A percentile compares a stretch with the other conserved stretches of the same genome.
phyloP scores from a whole-genome alignment of 2,329 filamentous ascomycete genomes.

The Aspergillus sp. region DNA sequence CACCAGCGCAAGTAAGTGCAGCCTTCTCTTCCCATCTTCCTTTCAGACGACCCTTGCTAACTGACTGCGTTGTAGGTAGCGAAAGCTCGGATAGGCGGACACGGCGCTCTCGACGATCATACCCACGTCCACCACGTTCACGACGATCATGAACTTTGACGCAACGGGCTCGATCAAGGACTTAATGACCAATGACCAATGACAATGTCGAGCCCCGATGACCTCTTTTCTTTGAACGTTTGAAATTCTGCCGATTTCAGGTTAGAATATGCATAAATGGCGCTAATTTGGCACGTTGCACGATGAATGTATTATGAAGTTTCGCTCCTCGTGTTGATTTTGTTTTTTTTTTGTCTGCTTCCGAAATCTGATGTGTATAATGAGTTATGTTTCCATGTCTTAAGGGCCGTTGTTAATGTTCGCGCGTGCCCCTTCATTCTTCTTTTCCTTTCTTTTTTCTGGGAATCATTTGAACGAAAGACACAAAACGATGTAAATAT shows the following conservation, averaged over 20 bases:
- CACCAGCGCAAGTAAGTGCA: slow-evolving; percentile 42
- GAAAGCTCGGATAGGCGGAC: slow-evolving; percentile 45
- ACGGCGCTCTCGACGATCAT: slow-evolving; percentile 27
- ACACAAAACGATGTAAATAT: slow-evolving; percentile 25
- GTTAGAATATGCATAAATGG: slow-evolving; percentile 1
- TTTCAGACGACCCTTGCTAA: slow-evolving; percentile 6
- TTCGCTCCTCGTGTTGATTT: neutral
- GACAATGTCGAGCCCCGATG: neutral
- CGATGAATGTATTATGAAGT: neutral
- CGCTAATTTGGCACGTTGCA: neutral
- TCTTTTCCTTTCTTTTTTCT: neutral
- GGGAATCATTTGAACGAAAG: slow-evolving; percentile 10
- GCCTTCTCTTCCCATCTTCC: neutral
- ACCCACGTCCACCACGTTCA: slow-evolving; percentile 30
- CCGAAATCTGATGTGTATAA: slow-evolving; percentile 9
- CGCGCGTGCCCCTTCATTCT: neutral
- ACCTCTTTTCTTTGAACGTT: neutral
- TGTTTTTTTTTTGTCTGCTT: slow-evolving; percentile 6
- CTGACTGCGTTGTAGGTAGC: slow-evolving; percentile 36
- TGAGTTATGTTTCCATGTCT: slow-evolving; percentile 16
- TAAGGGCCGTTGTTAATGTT: slow-evolving; percentile 7
- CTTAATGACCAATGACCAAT: neutral
- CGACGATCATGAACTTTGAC: slow-evolving; percentile 22
- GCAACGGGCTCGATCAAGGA: slow-evolving; percentile 2
- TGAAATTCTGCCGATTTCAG: neutral